phyloP scores from a whole-genome alignment of 805 yeast genomes.

The Pichia gijzeniarum region DNA sequence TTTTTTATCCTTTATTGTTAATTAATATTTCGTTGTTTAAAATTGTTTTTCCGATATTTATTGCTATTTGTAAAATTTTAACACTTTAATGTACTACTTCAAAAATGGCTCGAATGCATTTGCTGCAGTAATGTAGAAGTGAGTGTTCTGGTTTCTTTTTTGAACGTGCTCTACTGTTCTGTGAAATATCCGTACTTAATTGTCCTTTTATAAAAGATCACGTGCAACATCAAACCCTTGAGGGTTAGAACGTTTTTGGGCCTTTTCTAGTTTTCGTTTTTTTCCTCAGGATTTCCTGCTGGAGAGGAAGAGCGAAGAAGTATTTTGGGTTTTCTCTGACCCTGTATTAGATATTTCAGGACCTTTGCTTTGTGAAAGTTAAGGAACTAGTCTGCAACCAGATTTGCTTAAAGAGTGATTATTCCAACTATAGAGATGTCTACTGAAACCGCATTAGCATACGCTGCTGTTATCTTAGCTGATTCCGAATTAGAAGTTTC shows the following conservation, averaged over 20 bases:
- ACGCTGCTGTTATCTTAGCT: slow-evolving; percentile 97
- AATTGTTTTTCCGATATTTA: background rate
- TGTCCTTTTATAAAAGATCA: too few relatives aligned
- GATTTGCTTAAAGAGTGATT: slow-evolving; percentile 37
- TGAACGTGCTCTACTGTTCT: too few relatives aligned
- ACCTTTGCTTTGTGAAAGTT: background rate
- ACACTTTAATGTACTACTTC: too few relatives aligned
- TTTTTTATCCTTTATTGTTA: background rate
- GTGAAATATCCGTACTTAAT: too few relatives aligned
- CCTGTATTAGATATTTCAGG: too few relatives aligned
- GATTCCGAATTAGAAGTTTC: slow-evolving; percentile 95
- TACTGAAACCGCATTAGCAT: slow-evolving; percentile 85
- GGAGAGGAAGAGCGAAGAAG: background rate
- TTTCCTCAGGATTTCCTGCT: too few relatives aligned
- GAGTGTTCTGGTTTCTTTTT: too few relatives aligned
- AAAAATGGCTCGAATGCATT: too few relatives aligned
- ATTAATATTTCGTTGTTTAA: background rate
- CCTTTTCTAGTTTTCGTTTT: background rate
- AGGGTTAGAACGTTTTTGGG: too few relatives aligned
- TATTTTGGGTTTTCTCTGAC: too few relatives aligned
- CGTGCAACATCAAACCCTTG: background rate
- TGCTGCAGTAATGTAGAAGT: too few relatives aligned
- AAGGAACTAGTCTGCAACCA: slow-evolving; percentile 36
- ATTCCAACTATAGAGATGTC: slow-evolving; percentile 50
- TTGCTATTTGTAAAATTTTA: background rate